Base-by-base conservation (phyloP, 352 stramenopile genomes). In the Bremia lactucae region DNA sequence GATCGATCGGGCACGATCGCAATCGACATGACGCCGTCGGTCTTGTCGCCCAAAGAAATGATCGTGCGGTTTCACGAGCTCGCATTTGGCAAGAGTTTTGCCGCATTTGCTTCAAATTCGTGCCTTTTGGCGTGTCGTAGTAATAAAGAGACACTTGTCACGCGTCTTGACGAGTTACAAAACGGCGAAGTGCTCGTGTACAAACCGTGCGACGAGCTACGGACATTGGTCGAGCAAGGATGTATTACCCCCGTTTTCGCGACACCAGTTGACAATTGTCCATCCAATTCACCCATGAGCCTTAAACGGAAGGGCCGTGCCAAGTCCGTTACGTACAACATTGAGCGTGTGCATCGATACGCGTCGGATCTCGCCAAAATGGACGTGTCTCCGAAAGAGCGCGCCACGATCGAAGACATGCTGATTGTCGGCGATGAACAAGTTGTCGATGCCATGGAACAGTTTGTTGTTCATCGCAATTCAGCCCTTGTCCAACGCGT, bases 361-460 rank as follows among this genome's bases (percentile, higher is more conserved):
- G 71, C 67, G 25, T 60, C 68, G 0, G 60, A 81, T 41, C 40
- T 86, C 10, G 68, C 65, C 21, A 75, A 83, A 42, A 83, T 83
- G 70, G 67, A 84, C 46, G 52, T 88, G 25, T 83, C 72, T 4
- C 65, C 71, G 2, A 55, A 62, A 22, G 75, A 88, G 43, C 63
- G 59, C 10, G 67, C 70, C 31, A 57, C 71, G 5, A 78, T 88
- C 31, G 72, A 84, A 56, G 72, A 83, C 53, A 49, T 82, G 59
- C 56, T 88, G 31, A 68, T 83, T 45, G 58, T 69, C 28, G 75
- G 75, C 14, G 75, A 88, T 47, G 75, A 78, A 21, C 73, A 84
- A 45, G 67, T 86, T 23, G 69, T 83, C 6, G 72, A 88, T 36
- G 75, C 75, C 21, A 84, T 88, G 72, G 72, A 88, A 39, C 70